Evolutionary conservation across 2,329 filamentous ascomycete species (phyloP), one percentile per base, ranked within the genome.

Genomic region (Teratosphaeria gauchensis): DNA sequence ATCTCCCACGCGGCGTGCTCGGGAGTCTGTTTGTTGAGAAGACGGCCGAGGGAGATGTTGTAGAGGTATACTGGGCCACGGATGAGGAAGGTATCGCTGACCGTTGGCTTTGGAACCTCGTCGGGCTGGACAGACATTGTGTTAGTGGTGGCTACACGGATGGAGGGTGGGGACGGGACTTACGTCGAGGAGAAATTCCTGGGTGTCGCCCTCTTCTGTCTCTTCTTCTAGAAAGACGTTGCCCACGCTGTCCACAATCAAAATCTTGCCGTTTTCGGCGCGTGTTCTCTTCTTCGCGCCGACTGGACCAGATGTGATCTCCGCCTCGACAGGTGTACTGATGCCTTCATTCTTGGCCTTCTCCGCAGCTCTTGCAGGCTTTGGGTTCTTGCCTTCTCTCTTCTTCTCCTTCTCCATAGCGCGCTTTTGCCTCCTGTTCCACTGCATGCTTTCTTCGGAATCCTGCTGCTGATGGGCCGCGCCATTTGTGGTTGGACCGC

Each of bases 141-240:
- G 53, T 60, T 30, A 59, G 57, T 59, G 51, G 16, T n/a, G 9
- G 32, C 28, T 1, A 9, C 5, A 16, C 2, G n/a, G 35, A 42
- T 5, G 53, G 7, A n/a, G 33, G 32, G 2, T 31, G 12, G 5
- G n/a, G 3, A 52, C 14, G 21, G 31, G 24, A 82, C 88, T 80
- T 76, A 96, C 85, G 72, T 99, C 92, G 61, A 99, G 84, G 63
- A 96, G 77, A 71, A 87, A 95, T 71, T 96, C 90, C 65, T 88
- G 83, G 33, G 84, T 82, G 58, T 89, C 84, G 56, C 94, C 94
- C 28, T 96, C 90, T 65, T 92, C 91, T 56, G 90, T 90, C 67
- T 90, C 83, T 70, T 95, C 89, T 74, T 97, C 92, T n/a, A 99
- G 80, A 71, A 90, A 99, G 12, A 99, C 94, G 67, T 96, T 91